Evolutionary conservation across 2,329 filamentous ascomycete species (phyloP).

Genomic region (Xylaria sp.): DNA sequence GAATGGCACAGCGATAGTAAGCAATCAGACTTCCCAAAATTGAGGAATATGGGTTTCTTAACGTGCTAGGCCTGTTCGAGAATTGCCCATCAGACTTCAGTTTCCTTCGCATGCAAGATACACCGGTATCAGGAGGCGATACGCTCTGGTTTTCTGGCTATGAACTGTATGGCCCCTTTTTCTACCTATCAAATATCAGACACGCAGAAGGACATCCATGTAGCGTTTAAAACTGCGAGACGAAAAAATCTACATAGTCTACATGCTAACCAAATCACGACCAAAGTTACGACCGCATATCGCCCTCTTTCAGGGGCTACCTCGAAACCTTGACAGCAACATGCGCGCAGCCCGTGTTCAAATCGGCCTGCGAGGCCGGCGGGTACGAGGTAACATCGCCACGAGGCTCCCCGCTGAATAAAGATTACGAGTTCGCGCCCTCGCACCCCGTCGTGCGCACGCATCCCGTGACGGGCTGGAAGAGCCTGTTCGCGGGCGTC

Average conservation of each 20-base stretch:
- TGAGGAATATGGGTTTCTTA: slow-evolving; percentile 1
- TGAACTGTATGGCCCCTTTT: slow-evolving; percentile 46
- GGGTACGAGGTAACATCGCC: slow-evolving; percentile 56
- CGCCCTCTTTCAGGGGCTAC: slow-evolving; percentile 58
- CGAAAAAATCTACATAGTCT: not conserved
- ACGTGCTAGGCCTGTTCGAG: slow-evolving; percentile 45
- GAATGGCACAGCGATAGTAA: slow-evolving; percentile 53
- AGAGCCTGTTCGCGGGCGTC: slow-evolving; percentile 51
- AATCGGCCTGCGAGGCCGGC: slow-evolving; percentile 51
- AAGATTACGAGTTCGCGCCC: slow-evolving; percentile 59
- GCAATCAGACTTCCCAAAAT: slow-evolving; percentile 7
- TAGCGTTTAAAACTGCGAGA: not conserved
- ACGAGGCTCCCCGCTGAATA: slow-evolving; percentile 63
- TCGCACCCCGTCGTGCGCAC: slow-evolving; percentile 69
- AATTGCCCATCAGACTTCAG: slow-evolving; percentile 50
- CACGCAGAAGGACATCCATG: not conserved
- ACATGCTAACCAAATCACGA: not conserved
- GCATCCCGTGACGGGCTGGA: slow-evolving; percentile 73
- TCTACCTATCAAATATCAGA: not conserved
- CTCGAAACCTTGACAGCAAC: slow-evolving; percentile 59
- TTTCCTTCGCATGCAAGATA: slow-evolving; percentile 50
- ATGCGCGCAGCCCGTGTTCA: slow-evolving; percentile 55
- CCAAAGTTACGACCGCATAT: slow-evolving; percentile 60
- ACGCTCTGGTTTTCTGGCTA: slow-evolving; percentile 58
- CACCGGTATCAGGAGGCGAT: slow-evolving; percentile 51